A percentile compares a stretch with the other conserved stretches of the same genome.
Evolutionary conservation across 306 rosid genomes (phyloP).

Genomic region (Vigna unguiculata): DNA sequence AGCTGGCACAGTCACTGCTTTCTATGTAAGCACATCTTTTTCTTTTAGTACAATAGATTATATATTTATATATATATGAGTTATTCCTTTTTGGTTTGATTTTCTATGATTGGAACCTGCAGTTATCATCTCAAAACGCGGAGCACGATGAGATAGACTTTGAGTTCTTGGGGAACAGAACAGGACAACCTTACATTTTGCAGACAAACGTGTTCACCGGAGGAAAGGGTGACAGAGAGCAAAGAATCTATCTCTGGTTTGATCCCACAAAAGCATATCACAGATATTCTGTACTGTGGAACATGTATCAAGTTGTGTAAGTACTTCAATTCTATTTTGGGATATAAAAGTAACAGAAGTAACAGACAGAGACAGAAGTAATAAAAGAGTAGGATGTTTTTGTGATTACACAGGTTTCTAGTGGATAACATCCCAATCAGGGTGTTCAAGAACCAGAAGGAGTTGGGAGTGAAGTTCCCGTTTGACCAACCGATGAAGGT

Average conservation of each 20-base stretch:
- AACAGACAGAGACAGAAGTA: neutral
- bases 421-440: constrained; percentile 90
- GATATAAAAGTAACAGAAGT: neutral
- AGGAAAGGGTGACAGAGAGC: constrained; percentile 88
- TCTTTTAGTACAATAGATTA: neutral
- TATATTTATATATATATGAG: too few relatives aligned
- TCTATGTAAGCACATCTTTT: constrained; percentile 56
- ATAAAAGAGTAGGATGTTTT: too few relatives aligned
- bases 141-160: constrained; percentile 97
- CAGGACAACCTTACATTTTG: constrained; percentile 90
- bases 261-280: constrained; percentile 82
- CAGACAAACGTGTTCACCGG: constrained; percentile 98
- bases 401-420: constrained; percentile 58
- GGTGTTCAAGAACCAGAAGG: constrained; percentile 86
- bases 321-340: constrained; percentile 24
- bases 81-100: neutral
- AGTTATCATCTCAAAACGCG: constrained; percentile 82
- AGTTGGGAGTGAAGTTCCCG: constrained; percentile 85
- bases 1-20: constrained; percentile 90
- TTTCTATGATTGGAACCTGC: constrained; percentile 17
- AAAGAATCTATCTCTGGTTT: constrained; percentile 93
- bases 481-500: constrained; percentile 95
- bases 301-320: constrained; percentile 75
- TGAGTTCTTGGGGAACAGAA: constrained; percentile 94
- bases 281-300: constrained; percentile 87